Percentiles rank a stretch among this genome's conserved stretches.
phyloP scores from a whole-genome alignment of 2,329 filamentous ascomycete species.

The Aspergillus eucalypticola region DNA sequence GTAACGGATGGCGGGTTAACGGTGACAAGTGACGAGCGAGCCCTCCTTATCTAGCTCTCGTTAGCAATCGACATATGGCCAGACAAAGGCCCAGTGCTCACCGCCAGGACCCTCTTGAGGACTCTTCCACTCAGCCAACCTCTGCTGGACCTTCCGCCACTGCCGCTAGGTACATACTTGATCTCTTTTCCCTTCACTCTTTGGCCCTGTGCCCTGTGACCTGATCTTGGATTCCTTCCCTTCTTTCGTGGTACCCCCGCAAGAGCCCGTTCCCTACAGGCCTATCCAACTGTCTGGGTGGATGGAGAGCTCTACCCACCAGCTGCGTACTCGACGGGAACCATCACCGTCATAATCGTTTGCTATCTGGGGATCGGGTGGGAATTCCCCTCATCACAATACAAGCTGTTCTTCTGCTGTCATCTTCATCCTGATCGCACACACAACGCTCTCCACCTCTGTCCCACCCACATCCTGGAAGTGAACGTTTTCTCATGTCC shows the following conservation, averaged over 20 bases:
- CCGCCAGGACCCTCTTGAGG: slow-evolving; percentile 46
- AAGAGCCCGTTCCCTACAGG: neutral
- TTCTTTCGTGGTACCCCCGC: slow-evolving; percentile 8
- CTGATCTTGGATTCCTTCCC: neutral
- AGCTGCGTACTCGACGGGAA: neutral
- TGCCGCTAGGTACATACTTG: slow-evolving; percentile 40
- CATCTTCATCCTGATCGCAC: neutral
- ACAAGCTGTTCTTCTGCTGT: neutral
- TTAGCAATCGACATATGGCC: slow-evolving; percentile 48
- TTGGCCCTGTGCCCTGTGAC: slow-evolving; percentile 1
- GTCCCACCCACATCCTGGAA: slow-evolving; percentile 14
- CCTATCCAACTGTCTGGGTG: neutral
- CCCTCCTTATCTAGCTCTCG: slow-evolving; percentile 31
- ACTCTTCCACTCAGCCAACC: slow-evolving; percentile 36
- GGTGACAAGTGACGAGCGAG: slow-evolving; percentile 35
- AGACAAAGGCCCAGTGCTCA: slow-evolving; percentile 47
- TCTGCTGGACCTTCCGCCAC: slow-evolving; percentile 34
- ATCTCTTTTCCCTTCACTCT: slow-evolving; percentile 21
- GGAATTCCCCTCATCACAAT: neutral
- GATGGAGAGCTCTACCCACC: slow-evolving; percentile 3
- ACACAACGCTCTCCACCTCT: slow-evolving; percentile 4
- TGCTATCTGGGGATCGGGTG: neutral
- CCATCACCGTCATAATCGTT: neutral
- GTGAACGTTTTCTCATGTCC: slow-evolving; percentile 75
- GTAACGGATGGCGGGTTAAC: slow-evolving; percentile 48